Evolutionary conservation across 139 green algal genomes (phyloP).

Genomic region (Chlamydomonas eustigma): DNA sequence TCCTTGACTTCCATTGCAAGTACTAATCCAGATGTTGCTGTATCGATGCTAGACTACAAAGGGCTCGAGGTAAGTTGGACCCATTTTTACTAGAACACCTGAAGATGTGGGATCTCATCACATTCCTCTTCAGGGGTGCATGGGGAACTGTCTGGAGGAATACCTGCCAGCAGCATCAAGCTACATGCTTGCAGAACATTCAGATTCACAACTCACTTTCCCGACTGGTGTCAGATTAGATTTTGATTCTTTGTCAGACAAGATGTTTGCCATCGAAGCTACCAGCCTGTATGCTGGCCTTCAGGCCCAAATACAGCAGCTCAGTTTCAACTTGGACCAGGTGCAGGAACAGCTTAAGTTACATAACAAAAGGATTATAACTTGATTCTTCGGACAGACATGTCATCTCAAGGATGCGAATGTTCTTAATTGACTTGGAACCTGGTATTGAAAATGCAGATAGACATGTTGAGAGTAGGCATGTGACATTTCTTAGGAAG

Average conservation of each 20-base stretch:
- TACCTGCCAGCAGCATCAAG: constrained; percentile 14
- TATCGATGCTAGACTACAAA: constrained; percentile 21
- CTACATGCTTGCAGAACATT: neutral
- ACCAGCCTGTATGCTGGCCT: constrained; percentile 15
- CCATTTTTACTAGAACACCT: too few relatives aligned
- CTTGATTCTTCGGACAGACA: too few relatives aligned
- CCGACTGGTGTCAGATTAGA: constrained; percentile 12
- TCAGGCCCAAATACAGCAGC: neutral
- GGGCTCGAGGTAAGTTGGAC: constrained; percentile 15
- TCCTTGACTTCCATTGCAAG: neutral
- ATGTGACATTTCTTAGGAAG: too few relatives aligned
- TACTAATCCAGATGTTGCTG: constrained; percentile 16
- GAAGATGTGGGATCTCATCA: too few relatives aligned
- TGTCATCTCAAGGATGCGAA: too few relatives aligned
- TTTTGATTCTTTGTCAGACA: constrained; percentile 15
- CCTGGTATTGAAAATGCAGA: too few relatives aligned
- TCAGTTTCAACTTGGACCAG: neutral
- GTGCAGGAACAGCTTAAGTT: neutral
- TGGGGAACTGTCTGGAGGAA: constrained; percentile 16
- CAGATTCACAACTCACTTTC: neutral
- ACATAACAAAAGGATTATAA: too few relatives aligned
- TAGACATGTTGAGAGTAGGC: too few relatives aligned
- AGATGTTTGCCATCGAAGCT: constrained; percentile 33
- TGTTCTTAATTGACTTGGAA: too few relatives aligned
- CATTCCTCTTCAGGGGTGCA: constrained; percentile 16